Evolutionary conservation across 768 basidiomycete species (phyloP).

Genomic region (Lepiota brunneoincarnata): DNA sequence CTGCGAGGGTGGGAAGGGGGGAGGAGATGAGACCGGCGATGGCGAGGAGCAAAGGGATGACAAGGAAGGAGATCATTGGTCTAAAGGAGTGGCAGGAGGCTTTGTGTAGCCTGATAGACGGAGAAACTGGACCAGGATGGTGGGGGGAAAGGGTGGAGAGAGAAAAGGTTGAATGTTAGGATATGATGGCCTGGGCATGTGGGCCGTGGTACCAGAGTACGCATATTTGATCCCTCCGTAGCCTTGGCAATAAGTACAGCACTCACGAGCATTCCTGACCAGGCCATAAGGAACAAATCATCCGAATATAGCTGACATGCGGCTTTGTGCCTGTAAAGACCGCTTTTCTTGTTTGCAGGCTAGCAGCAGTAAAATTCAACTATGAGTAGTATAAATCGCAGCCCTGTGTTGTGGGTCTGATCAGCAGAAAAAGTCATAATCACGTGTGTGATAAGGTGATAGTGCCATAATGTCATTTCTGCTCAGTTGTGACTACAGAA

Average conservation of each 20-base stretch:
- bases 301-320: no score
- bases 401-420: no score
- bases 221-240: constrained; percentile 15
- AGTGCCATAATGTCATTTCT: no score
- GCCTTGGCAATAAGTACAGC: constrained; percentile 17
- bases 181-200: neutral
- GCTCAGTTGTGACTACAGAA: no score
- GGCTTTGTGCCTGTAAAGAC: no score
- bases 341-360: no score
- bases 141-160: constrained; percentile 11
- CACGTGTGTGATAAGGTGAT: no score
- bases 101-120: constrained; percentile 20
- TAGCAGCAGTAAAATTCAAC: no score
- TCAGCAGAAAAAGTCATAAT: no score
- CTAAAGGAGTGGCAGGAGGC: constrained; percentile 35
- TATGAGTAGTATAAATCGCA: no score
- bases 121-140: constrained; percentile 9
- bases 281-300: neutral
- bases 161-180: constrained; percentile 10
- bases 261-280: constrained; percentile 1
- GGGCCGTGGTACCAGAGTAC: neutral
- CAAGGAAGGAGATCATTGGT: neutral
- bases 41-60: neutral
- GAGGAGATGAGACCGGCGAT: constrained; percentile 4
- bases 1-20: neutral